Base-by-base conservation (phyloP, 2,329 filamentous ascomycete species). In the Epichloe amarillans region DNA sequence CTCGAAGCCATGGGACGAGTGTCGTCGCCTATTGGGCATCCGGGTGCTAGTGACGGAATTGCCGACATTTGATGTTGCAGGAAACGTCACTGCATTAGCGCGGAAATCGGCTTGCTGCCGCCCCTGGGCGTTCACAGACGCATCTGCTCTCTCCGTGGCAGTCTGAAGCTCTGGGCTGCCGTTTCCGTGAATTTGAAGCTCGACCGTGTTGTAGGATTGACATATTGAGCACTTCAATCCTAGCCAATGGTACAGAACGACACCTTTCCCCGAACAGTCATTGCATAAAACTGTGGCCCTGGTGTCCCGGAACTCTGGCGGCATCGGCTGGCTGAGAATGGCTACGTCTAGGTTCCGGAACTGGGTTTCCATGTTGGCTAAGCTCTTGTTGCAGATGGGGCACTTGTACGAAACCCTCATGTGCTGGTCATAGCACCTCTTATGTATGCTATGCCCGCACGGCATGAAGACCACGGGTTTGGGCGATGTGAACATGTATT, bases 361-460 rank as follows among this genome's bases (percentile, higher is more conserved):
- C 59, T 94, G 86, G 38, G 87, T 80, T 62, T 96, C 91, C 91
- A 98, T 98, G 63, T 97, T 97, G 57, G 88, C 81, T n/a, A 95
- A 84, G 56, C 87, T 95, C 67, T 93, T 95, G 70, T 85, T 95
- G 75, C 93, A 98, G 46, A 96, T 89, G 0, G 91, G 93, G 61
- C 93, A 98, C 62, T 91, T 94, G 71, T 97, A 98, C 5, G 90
- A 94, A 3, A 82, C 83, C 60, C 84, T 83, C 73, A 94, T 90
- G 64, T 95, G 86, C 59, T 93, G 80, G 44, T 87, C 80, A 62
- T 95, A 93, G 68, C 93, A 98, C 52, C 80, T 80, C 60, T 86
- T 83, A 67, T 98, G 93, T 63, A 98, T 94, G 62, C 91, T 94
- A 65, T 98, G 93, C 2, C 93, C 93, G 65, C 93, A 98, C 39